Conservation (phyloP, 208 protist species). For the Leishmania mexicana region DNA sequence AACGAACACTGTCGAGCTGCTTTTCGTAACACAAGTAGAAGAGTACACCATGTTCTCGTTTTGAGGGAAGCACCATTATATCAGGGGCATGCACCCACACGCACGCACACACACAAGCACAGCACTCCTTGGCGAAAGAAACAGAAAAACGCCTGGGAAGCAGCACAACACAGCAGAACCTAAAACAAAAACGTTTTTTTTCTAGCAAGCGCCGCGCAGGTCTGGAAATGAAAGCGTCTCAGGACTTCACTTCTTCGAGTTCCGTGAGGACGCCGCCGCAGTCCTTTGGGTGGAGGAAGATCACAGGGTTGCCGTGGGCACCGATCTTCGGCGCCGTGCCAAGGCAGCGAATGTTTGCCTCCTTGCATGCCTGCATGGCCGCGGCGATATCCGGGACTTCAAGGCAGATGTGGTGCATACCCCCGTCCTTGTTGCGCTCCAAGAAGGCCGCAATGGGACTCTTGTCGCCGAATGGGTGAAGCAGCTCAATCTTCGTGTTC, state of each 20-base stretch:
- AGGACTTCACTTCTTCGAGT: constrained; percentile 79
- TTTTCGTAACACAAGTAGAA: neutral
- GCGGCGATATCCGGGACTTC: constrained; percentile 76
- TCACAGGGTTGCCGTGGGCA: constrained; percentile 94
- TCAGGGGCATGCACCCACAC: no score
- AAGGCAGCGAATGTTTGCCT: constrained; percentile 77
- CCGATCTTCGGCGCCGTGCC: constrained; percentile 91
- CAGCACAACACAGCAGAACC: neutral
- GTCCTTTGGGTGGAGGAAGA: constrained; percentile 93
- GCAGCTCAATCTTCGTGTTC: constrained; percentile 93
- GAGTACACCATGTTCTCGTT: no score
- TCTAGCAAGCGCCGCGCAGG: neutral
- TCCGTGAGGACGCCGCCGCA: constrained; percentile 92
- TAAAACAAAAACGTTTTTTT: neutral
- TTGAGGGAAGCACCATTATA: no score
- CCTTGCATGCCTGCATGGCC: constrained; percentile 58
- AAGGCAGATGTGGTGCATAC: constrained; percentile 95
- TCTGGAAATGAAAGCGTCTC: neutral
- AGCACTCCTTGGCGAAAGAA: neutral
- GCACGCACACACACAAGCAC: no score
- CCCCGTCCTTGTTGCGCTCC: constrained; percentile 87
- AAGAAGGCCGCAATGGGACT: constrained; percentile 92
- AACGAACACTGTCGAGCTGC: neutral
- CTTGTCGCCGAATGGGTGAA: constrained; percentile 90
- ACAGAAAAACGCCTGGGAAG: neutral